These are phyloP conservation scores for Ricinus communis DNA, from an alignment of 345 rosid species.

Conservation along the genomic window DNA sequence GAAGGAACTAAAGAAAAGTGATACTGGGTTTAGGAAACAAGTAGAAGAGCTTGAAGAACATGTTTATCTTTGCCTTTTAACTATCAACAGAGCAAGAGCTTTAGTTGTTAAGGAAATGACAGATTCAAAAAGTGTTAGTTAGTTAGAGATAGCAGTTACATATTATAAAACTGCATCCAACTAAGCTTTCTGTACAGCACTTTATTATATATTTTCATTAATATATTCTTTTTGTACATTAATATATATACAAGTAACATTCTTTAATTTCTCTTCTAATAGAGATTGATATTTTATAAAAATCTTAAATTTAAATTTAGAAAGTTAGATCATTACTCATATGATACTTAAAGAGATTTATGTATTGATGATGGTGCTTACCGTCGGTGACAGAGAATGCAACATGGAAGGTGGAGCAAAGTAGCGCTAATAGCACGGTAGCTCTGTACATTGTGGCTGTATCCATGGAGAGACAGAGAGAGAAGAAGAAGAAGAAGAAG, in stretches of 20 bases:
- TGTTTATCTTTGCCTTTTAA: constrained; percentile 42
- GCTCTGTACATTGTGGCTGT: constrained; percentile 41
- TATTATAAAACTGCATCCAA: too few species aligned
- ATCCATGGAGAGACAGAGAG: not conserved
- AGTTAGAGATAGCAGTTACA: not conserved
- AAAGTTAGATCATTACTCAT: too few species aligned
- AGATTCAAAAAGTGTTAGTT: constrained; percentile 6
- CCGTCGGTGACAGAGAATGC: constrained; percentile 45
- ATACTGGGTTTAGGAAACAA: constrained; percentile 34
- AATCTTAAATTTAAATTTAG: too few species aligned
- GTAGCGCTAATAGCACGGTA: constrained; percentile 33
- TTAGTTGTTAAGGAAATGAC: constrained; percentile 36
- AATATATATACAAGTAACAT: too few species aligned
- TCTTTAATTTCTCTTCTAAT: too few species aligned
- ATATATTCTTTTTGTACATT: too few species aligned
- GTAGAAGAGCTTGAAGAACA: constrained; percentile 49
- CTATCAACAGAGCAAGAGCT: constrained; percentile 44
- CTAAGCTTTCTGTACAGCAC: too few species aligned
- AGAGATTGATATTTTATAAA: too few species aligned
- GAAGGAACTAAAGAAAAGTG: constrained; percentile 40
- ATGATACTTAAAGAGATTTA: too few species aligned
- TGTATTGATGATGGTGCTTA: constrained; percentile 21
- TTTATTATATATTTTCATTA: too few species aligned
- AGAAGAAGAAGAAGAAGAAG: not conserved
- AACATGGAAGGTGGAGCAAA: constrained; percentile 33